Evolutionary conservation across 495 filamentous ascomycete genomes (phyloP).

Genomic region (Aspergillus incahuasiensis): DNA sequence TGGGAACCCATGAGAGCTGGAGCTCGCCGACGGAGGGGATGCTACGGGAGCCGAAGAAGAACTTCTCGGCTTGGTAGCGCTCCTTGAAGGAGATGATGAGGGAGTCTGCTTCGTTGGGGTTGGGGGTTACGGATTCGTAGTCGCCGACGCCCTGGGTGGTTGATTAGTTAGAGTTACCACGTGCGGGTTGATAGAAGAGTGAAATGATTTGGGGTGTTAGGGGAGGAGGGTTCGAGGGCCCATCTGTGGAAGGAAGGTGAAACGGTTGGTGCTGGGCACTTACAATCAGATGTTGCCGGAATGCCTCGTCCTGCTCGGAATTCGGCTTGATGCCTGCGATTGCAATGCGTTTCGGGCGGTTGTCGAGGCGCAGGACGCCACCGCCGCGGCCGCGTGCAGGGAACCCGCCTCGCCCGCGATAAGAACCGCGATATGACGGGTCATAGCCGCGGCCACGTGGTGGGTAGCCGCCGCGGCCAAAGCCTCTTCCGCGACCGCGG

Average conservation of each 20-base stretch:
- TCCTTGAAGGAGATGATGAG: constrained; percentile 80
- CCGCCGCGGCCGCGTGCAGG: constrained; percentile 49
- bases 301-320: constrained; percentile 70
- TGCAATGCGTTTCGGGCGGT: constrained; percentile 72
- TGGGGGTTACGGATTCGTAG: constrained; percentile 68
- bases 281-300: constrained; percentile 84
- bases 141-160: constrained; percentile 68
- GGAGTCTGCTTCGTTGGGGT: constrained; percentile 51
- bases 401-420: constrained; percentile 53
- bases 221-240: background rate
- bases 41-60: constrained; percentile 62
- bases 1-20: constrained; percentile 68
- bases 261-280: constrained; percentile 30
- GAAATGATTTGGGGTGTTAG: too few relatives aligned
- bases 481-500: constrained; percentile 41
- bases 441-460: constrained; percentile 41
- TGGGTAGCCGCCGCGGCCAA: constrained; percentile 28
- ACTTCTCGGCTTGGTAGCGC: constrained; percentile 82
- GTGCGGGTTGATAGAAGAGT: too few relatives aligned
- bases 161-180: constrained; percentile 15
- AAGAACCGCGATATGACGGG: constrained; percentile 44
- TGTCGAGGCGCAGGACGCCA: constrained; percentile 78
- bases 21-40: constrained; percentile 74
- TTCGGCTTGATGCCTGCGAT: constrained; percentile 67
- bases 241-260: too few relatives aligned